A percentile compares a stretch with the other conserved stretches of the same genome.
Conservation (phyloP, 2,329 filamentous ascomycete species). For the Macrophomina phaseolina region DNA sequence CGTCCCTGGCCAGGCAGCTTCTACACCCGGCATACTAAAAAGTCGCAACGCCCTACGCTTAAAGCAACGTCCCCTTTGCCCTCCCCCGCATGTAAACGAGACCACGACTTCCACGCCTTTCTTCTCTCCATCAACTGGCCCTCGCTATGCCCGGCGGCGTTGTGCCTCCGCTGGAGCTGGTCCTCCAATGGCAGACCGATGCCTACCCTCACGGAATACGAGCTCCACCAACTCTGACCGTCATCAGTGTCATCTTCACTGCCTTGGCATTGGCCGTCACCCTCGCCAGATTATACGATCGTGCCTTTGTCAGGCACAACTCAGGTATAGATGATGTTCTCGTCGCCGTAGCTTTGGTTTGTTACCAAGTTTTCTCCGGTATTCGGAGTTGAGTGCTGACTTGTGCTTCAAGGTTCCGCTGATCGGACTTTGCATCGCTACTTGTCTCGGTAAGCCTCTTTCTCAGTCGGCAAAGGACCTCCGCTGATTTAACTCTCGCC, state of each 20-base stretch:
- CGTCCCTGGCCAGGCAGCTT: too few relatives aligned
- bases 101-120: too few relatives aligned
- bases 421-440: background rate
- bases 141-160: constrained; percentile 21
- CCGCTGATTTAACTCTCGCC: background rate
- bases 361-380: background rate
- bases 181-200: constrained; percentile 23
- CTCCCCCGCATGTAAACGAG: too few relatives aligned
- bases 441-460: background rate
- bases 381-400: background rate
- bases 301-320: constrained; percentile 8
- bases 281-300: constrained; percentile 3
- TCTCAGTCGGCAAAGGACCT: background rate
- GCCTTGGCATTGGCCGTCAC: background rate
- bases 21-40: too few relatives aligned
- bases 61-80: too few relatives aligned
- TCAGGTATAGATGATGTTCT: constrained; percentile 17
- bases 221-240: background rate
- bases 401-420: background rate
- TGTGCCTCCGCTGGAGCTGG: constrained; percentile 16
- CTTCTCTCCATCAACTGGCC: too few relatives aligned
- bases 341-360: constrained; percentile 9
- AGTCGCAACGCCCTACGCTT: too few relatives aligned
- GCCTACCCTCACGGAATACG: constrained; percentile 15
- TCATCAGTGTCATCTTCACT: background rate